Evolutionary conservation across 108 stramenopile species (phyloP).

Genomic region (Tribonema minus): DNA sequence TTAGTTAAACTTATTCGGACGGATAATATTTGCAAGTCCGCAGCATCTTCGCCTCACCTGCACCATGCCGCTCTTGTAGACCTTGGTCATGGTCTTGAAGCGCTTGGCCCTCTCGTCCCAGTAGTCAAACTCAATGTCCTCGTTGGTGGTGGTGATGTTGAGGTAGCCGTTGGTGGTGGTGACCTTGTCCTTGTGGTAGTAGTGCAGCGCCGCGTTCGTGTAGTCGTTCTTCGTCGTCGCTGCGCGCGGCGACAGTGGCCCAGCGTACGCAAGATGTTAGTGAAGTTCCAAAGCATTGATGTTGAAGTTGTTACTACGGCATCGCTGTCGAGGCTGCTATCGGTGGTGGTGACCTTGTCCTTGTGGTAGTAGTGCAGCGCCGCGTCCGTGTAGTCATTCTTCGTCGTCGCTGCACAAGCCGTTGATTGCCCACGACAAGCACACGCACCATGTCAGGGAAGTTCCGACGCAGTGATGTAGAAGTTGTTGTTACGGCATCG

Average conservation of each 20-base stretch:
- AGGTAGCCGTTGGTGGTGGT: slow-evolving; percentile 69
- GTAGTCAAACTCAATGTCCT: slow-evolving; percentile 71
- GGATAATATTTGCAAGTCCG: too few species aligned
- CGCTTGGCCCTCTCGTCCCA: slow-evolving; percentile 69
- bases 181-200: slow-evolving; percentile 74
- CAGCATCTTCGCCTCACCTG: too few species aligned
- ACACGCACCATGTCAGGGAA: too few species aligned
- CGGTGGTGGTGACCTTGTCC: slow-evolving; percentile 62
- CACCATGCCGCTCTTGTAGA: slow-evolving; percentile 85
- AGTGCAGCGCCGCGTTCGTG: slow-evolving; percentile 89
- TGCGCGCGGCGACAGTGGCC: slow-evolving; percentile 59
- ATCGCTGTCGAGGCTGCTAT: slow-evolving; percentile 75
- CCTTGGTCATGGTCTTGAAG: slow-evolving; percentile 67
- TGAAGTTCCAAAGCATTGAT: too few species aligned
- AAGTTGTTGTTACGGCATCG: too few species aligned
- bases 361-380: slow-evolving; percentile 86
- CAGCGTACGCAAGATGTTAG: too few species aligned
- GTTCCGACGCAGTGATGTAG: too few species aligned
- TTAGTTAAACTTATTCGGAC: too few species aligned
- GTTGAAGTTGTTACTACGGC: too few species aligned
- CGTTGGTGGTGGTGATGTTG: slow-evolving; percentile 72
- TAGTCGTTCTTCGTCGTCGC: slow-evolving; percentile 95
- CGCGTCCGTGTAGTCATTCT: slow-evolving; percentile 94
- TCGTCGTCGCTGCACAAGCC: slow-evolving; percentile 73
- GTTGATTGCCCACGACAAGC: too few species aligned